Evolutionary conservation across 2,329 filamentous ascomycete species (phyloP), one percentile per base, ranked within the genome.

Genomic region (Talaromyces rugulosus): DNA sequence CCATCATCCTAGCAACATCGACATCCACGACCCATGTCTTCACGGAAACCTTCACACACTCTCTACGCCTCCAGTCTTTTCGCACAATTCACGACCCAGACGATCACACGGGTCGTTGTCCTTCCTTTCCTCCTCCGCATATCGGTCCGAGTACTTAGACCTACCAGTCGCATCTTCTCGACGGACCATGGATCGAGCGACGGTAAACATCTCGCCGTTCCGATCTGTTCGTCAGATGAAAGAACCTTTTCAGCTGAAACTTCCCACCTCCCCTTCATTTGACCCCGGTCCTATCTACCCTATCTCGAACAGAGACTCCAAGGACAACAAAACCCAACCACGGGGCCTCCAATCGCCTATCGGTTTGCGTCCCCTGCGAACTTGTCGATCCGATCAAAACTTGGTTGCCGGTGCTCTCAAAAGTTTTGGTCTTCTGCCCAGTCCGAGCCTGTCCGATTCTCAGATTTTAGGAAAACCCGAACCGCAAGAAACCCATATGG

Each of bases 171-270:
- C 69, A 12, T 65, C 69, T 40, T 56, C 66, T 27, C 66, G 70
- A 61, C 67, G 72, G 30, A 64, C 69, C 28, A 62, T 64, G 40
- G 72, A 73, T 16, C 70, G 73, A 5, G 65, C 60, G 0, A 61
- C 68, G 9, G 62, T 68, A 53, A 70, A 64, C 23, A 68, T 75
- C 42, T 77, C 75, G 11, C 75, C 75, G 0, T 77, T 77, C 59
- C 74, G 75, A 16, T 77, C 75, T 1, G 75, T 77, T 9, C 71
- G 72, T 18, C 72, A 65, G 62, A 77, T 77, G 75, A 77, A 76
- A 53, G 70, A 76, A 56, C 74, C 75, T 14, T 76, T 77, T 40
- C 74, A 74, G 44, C 63, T 77, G 16, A 72, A 70, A 60, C 66
- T 77, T 12, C 74, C 74, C 8, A 60, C 66, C 6, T 76, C 74